Evolutionary conservation across 192 early-diverging fungal genomes (phyloP).

Genomic region (Umbelopsis sp.): DNA sequence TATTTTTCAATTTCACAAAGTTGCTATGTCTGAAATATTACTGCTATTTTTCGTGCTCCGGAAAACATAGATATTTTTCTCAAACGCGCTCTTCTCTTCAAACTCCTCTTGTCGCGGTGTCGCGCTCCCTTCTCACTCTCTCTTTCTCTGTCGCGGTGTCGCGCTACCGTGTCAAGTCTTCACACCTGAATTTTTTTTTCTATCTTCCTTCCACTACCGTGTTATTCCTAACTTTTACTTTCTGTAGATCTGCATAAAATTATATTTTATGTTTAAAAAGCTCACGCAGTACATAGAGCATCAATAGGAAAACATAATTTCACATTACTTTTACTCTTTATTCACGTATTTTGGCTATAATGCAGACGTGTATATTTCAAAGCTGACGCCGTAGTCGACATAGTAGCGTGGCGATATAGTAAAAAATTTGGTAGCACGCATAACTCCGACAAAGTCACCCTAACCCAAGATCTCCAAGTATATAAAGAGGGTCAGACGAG

Average conservation of each 20-base stretch:
- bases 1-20: conserved; percentile 19
- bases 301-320: too few species aligned
- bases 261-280: too few species aligned
- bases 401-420: not conserved
- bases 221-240: not conserved
- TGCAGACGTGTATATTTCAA: not conserved
- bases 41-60: conserved; percentile 19
- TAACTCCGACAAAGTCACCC: not conserved
- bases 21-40: conserved; percentile 11
- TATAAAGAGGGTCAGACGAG: not conserved
- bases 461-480: conserved; percentile 4
- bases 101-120: conserved; percentile 20
- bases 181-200: not conserved
- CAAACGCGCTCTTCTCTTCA: conserved; percentile 1
- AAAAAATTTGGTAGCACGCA: not conserved
- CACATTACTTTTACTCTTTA: too few species aligned
- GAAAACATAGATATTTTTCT: conserved; percentile 14
- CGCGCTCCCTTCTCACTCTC: conserved; percentile 15
- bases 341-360: too few species aligned
- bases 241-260: not conserved
- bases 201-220: not conserved
- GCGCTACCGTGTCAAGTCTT: conserved; percentile 12
- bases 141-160: not conserved
- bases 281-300: too few species aligned
- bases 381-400: not conserved